A percentile compares a stretch with the other conserved stretches of the same genome.
These are phyloP conservation scores for Pseudogymnoascus sp. DNA, from an alignment of 2,329 filamentous ascomycete genomes.

Conservation along the genomic window DNA sequence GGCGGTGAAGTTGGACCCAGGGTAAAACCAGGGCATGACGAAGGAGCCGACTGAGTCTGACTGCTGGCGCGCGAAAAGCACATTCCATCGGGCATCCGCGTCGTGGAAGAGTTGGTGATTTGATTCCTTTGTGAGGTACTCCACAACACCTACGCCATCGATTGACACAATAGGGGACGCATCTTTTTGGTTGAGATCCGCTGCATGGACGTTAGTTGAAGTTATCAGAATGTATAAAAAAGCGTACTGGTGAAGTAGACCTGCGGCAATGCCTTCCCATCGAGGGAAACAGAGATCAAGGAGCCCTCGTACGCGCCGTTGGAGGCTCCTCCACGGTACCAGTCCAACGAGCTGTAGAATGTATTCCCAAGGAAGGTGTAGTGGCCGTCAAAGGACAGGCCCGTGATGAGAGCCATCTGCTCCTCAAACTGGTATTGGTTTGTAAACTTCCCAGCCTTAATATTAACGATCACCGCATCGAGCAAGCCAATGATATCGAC, in stretches of 20 bases:
- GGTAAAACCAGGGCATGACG: slow-evolving; percentile 21
- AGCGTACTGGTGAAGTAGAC: slow-evolving; percentile 6
- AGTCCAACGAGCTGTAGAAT: background rate
- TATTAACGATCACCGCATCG: slow-evolving; percentile 13
- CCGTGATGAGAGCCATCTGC: slow-evolving; percentile 13
- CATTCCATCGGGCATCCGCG: slow-evolving; percentile 28
- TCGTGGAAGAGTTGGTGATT: slow-evolving; percentile 17
- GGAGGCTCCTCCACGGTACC: background rate
- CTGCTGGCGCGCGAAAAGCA: slow-evolving; percentile 19
- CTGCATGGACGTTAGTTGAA: background rate
- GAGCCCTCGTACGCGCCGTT: slow-evolving; percentile 4
- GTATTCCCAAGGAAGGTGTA: slow-evolving; percentile 10
- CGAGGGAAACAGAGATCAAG: slow-evolving; percentile 10
- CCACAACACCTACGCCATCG: slow-evolving; percentile 16
- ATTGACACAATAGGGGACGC: background rate
- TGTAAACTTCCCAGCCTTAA: slow-evolving; percentile 13
- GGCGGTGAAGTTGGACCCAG: slow-evolving; percentile 26
- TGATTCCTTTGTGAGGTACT: slow-evolving; percentile 21
- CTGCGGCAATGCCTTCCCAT: slow-evolving; percentile 11
- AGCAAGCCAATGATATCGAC: slow-evolving; percentile 17
- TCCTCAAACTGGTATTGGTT: slow-evolving; percentile 19
- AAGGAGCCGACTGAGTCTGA: background rate
- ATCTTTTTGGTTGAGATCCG: background rate
- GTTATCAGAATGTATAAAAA: background rate
- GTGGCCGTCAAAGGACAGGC: slow-evolving; percentile 11